Evolutionary conservation across 2,329 filamentous ascomycete genomes (phyloP), one percentile per base, ranked within the genome.

Genomic region (Metarhizium rileyi): DNA sequence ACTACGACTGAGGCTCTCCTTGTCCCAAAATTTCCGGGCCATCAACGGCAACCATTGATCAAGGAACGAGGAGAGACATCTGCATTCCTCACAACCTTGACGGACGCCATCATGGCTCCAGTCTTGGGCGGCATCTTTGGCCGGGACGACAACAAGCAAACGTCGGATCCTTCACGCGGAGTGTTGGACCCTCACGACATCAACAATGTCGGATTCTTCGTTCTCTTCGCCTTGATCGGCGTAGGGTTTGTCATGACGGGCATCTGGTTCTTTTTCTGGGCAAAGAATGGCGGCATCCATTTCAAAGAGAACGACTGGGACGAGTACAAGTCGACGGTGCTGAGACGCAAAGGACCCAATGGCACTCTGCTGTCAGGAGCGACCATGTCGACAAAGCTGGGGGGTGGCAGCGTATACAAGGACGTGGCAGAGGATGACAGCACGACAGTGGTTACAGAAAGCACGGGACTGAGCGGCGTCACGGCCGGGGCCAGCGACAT

Each of bases 201-300:
- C 66, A 81, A 77, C 68, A 84, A 84, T 61, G 78, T 75, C 20
- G 87, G 82, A 51, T 81, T 95, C 59, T 87, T 97, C 63, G 84
- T 85, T 1, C 73, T 97, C 1, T 95, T 97, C 63, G 91, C 87
- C 10, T 66, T 96, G 18, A 81, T 97, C 47, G 89, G 87, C 30
- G 82, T 83, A 1, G 80, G 71, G 28, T 86, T 97, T 63, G 86
- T 93, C 23, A 52, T 87, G 3, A 78, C 75, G 0, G 80, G 77
- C 23, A 89, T 97, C 62, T 98, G 93, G 90, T 96, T 98, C 77
- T 97, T 98, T 78, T 95, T 95, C 77, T 94, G 88, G 86, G 91
- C 91, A 50, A 91, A 87, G 70, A 95, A 97, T 59, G 93, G 93
- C 53, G 93, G 93, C 14, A 96, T 97, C 72, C 73, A 86, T 55